These are phyloP conservation scores for Caryopteris hybrid DNA, from an alignment of 305 asterid genomes.

Conservation along the genomic window DNA sequence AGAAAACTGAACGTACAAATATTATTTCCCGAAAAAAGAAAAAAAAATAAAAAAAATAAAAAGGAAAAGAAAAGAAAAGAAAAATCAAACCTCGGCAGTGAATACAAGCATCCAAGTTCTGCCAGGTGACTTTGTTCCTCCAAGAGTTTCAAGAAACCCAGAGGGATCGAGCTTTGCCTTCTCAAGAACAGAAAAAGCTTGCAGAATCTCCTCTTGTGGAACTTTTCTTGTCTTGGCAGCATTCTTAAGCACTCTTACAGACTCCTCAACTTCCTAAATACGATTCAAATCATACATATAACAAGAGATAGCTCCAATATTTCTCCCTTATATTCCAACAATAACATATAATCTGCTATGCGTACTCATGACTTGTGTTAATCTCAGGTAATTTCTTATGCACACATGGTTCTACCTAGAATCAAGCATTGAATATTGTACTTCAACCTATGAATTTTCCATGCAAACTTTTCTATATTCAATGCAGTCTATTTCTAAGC, in stretches of 20 bases:
- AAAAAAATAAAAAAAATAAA: no score
- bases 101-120: conserved; percentile 95
- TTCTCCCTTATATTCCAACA: neutral
- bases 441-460: neutral
- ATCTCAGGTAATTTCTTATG: neutral
- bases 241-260: conserved; percentile 59
- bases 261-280: conserved; percentile 65
- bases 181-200: conserved; percentile 75
- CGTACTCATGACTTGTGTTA: neutral
- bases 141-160: conserved; percentile 68
- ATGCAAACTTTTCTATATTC: neutral
- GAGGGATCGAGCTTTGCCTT: conserved; percentile 80
- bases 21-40: no score
- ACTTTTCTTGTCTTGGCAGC: conserved; percentile 91
- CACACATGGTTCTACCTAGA: neutral
- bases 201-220: conserved; percentile 46
- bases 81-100: conserved; percentile 85
- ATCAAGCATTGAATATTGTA: neutral
- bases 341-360: neutral
- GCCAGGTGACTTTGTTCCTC: conserved; percentile 89
- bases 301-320: neutral
- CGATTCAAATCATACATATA: neutral
- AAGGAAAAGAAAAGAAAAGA: no score
- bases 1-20: no score
- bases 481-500: neutral